Conservation (phyloP, 2,329 filamentous ascomycete genomes). For the Neonectria ditissima region DNA sequence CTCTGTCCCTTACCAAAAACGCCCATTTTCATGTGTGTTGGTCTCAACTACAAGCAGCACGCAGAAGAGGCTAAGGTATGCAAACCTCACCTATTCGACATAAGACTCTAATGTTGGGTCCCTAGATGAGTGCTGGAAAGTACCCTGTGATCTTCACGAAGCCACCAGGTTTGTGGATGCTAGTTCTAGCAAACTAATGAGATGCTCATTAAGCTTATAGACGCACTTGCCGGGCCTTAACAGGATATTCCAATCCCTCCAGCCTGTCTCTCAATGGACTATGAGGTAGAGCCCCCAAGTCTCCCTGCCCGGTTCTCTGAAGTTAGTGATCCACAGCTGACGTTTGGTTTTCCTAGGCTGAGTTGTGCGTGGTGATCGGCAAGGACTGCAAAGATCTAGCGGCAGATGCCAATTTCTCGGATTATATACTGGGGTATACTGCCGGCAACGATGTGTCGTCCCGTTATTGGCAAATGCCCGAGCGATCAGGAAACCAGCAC, state of each 20-base stretch:
- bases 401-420: background rate
- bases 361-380: background rate
- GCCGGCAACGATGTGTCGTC: slow-evolving; percentile 8
- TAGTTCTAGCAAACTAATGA: background rate
- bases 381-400: background rate
- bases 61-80: background rate
- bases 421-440: background rate
- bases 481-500: background rate
- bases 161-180: background rate
- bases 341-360: background rate
- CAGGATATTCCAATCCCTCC: background rate
- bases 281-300: background rate
- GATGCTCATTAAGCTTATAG: background rate
- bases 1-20: background rate
- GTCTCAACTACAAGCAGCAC: background rate
- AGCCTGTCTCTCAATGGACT: background rate
- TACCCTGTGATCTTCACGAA: background rate
- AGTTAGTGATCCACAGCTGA: background rate
- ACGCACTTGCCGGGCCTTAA: background rate
- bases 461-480: slow-evolving; percentile 4
- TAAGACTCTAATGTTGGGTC: no score
- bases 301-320: no score
- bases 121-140: background rate
- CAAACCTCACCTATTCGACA: no score
- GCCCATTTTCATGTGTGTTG: background rate